These are phyloP conservation scores for Psilocybe tampanensis DNA, from an alignment of 768 basidiomycete genomes.

Conservation along the genomic window DNA sequence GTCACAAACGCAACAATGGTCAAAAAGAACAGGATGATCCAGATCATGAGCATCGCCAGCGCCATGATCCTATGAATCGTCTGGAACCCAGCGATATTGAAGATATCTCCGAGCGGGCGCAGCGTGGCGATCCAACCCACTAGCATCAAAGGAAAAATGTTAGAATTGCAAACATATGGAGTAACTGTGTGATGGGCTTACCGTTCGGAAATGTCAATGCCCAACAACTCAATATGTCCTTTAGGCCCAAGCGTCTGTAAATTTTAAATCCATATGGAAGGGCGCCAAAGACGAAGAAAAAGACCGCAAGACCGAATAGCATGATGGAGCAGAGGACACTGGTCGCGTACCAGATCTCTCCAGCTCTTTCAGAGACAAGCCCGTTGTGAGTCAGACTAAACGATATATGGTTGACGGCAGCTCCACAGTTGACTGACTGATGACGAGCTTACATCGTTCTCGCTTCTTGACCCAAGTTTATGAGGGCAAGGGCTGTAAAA, in stretches of 20 bases:
- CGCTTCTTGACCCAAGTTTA: constrained; percentile 43
- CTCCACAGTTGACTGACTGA: neutral
- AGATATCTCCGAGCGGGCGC: constrained; percentile 42
- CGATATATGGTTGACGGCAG: neutral
- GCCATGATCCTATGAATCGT: constrained; percentile 42
- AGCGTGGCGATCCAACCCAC: constrained; percentile 49
- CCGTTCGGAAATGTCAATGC: constrained; percentile 50
- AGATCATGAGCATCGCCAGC: constrained; percentile 39
- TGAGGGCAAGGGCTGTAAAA: constrained; percentile 49
- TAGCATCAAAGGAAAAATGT: constrained; percentile 6
- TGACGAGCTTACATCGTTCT: constrained; percentile 34
- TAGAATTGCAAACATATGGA: too few species aligned
- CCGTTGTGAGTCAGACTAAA: constrained; percentile 34
- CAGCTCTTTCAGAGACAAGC: constrained; percentile 38
- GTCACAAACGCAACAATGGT: constrained; percentile 43
- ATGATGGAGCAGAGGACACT: constrained; percentile 40
- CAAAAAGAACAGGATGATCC: constrained; percentile 43
- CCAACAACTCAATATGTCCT: constrained; percentile 51
- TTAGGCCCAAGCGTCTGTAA: constrained; percentile 38
- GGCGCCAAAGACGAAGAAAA: constrained; percentile 47
- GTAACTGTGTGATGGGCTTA: constrained; percentile 11
- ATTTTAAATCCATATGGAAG: constrained; percentile 53
- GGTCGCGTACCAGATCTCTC: constrained; percentile 46
- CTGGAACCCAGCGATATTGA: constrained; percentile 40
- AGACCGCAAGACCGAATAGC: constrained; percentile 48